Evolutionary conservation across 306 rosid genomes (phyloP).

Genomic region (Vicia villosa): DNA sequence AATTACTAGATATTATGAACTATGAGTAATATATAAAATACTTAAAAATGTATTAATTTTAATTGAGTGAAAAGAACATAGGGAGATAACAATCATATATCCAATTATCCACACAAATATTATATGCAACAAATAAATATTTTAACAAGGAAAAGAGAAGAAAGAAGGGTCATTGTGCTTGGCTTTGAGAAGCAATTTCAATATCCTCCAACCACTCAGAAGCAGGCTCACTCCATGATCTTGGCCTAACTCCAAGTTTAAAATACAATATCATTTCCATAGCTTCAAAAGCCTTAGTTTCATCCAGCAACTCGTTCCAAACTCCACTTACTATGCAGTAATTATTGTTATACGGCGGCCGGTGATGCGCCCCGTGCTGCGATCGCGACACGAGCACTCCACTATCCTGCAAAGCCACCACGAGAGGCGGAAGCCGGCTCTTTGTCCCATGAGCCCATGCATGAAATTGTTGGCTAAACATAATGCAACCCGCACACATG

Average conservation of each 20-base stretch:
- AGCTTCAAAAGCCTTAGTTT: slow-evolving; percentile 63
- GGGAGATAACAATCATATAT: slow-evolving; percentile 9
- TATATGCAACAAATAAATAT: slow-evolving; percentile 2
- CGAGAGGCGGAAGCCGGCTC: slow-evolving; percentile 65
- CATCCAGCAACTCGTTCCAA: slow-evolving; percentile 78
- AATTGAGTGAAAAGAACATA: not conserved
- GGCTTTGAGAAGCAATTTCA: slow-evolving; percentile 41
- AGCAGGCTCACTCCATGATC: slow-evolving; percentile 83
- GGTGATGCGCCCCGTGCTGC: slow-evolving; percentile 74
- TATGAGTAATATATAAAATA: not conserved
- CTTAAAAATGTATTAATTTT: not conserved
- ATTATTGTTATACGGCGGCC: slow-evolving; percentile 74
- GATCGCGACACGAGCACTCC: slow-evolving; percentile 74
- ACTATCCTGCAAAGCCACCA: slow-evolving; percentile 64
- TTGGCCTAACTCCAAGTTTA: slow-evolving; percentile 63
- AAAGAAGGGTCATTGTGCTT: slow-evolving; percentile 22
- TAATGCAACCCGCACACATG: slow-evolving; percentile 68
- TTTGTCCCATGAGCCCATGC: slow-evolving; percentile 92
- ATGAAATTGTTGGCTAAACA: slow-evolving; percentile 97
- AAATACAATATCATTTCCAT: slow-evolving; percentile 78
- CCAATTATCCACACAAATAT: not conserved
- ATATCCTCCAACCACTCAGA: slow-evolving; percentile 74
- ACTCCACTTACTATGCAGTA: slow-evolving; percentile 94
- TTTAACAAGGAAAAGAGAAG: not conserved
- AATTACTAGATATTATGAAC: not conserved